Base-by-base conservation (phyloP, 805 yeast genomes). In the Spathaspora arborariae region DNA sequence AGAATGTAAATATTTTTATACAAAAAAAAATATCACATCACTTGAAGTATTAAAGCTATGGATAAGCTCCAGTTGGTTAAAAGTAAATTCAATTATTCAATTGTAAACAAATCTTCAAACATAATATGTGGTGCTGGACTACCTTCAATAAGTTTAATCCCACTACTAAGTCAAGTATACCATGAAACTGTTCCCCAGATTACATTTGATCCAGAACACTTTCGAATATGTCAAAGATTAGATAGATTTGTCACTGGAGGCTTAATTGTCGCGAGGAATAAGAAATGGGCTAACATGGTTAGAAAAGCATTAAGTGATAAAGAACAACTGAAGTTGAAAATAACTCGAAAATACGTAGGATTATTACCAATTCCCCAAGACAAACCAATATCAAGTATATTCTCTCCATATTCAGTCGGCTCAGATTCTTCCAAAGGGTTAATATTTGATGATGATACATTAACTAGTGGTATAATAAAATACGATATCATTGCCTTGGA, bases 171-270 rank as follows among this genome's bases (percentile, higher is more conserved):
- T 13, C 19, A 39, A 18, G 36, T 42, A 24, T 34, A 42, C 8
- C 19, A 22, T 33, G 5, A 20, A 6, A 13, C 20, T 20, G 6
- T 37, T 5, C 45, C 49, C 2, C 5, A 6, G n/a, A 30, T 30
- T 15, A 30, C 35, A 30, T 30, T 30, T 30, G 35, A 37, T 16
- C 22, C 40, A 21, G 19, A 24, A 2, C 51, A 44, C 20, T 52
- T 56, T 39, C 45, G 52, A 20, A 42, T 58, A 20, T 52, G 56
- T 3, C 62, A 57, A 39, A 45, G 65, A 26, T 44, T 60, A 16
- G 64, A 60, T 44, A 46, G 52, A 46, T 57, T 45, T 48, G 63
- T 59, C 10, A 56, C 59, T 9, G 65, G 65, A 2, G 65, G 62
- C 2, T 36, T 59, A 40, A 27, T 56, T 9, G 52, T 60, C 10